phyloP scores from a whole-genome alignment of 2,329 filamentous ascomycete genomes.

The Xylaria sp. region DNA sequence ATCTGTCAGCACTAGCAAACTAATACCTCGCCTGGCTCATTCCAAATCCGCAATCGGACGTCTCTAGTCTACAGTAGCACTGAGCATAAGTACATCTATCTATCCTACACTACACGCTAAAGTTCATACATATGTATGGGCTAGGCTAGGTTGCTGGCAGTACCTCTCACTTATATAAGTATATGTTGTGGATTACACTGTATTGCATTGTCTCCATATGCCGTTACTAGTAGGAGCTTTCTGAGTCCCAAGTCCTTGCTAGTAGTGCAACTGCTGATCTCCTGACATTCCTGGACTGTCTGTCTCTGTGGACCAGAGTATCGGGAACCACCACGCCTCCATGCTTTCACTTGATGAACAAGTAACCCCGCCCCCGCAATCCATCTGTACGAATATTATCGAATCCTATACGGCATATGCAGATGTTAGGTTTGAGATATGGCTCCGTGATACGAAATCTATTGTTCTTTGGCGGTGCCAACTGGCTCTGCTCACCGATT shows the following conservation, averaged over 20 bases:
- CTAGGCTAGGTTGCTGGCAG: neutral
- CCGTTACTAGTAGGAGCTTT: neutral
- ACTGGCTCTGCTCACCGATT: neutral
- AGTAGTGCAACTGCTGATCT: neutral
- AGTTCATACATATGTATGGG: too few relatives aligned
- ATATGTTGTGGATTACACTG: neutral
- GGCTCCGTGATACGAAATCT: neutral
- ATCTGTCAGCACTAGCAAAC: conserved; percentile 34
- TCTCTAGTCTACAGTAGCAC: neutral
- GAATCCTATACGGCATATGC: neutral
- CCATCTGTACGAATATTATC: neutral
- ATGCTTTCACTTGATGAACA: neutral
- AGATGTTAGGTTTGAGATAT: neutral
- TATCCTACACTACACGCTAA: neutral
- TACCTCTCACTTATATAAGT: too few relatives aligned
- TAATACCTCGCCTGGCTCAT: conserved; percentile 25
- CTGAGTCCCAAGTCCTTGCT: neutral
- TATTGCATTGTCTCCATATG: neutral
- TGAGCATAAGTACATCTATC: too few relatives aligned
- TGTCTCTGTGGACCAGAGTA: conserved; percentile 9
- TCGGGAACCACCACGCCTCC: neutral
- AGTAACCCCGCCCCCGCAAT: conserved; percentile 26
- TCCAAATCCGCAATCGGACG: conserved; percentile 32
- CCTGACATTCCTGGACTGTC: neutral
- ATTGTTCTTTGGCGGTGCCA: neutral